phyloP scores from a whole-genome alignment of 345 rosid genomes.

The sweet orange (Citrus sinensis) region DVS_A1.0 CM039168.1:29000501-29001000 shows the following conservation, averaged over 20 bases:
- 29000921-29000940: not conserved
- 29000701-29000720: not conserved
- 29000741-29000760: not conserved
- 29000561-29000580: no score
- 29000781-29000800: not conserved
- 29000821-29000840: slow-evolving; percentile 15
- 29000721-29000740: not conserved
- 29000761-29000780: not conserved
- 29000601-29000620: not conserved
- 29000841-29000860: not conserved
- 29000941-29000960: slow-evolving; percentile 22
- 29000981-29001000: slow-evolving; percentile 18
- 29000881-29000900: slow-evolving; percentile 2
- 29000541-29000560: no score
- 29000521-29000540: not conserved
- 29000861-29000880: not conserved
- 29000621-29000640: slow-evolving; percentile 3
- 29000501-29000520: slow-evolving; percentile 25
- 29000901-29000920: not conserved
- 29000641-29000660: slow-evolving; percentile 31
- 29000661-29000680: slow-evolving; percentile 36
- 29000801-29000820: slow-evolving; percentile 7
- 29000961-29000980: slow-evolving; percentile 28
- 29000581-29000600: not conserved
- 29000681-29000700: slow-evolving; percentile 2